These are phyloP conservation scores for Aspergillus novoparasiticus DNA, from an alignment of 2,329 filamentous ascomycete genomes.

Conservation along the genomic window DNA sequence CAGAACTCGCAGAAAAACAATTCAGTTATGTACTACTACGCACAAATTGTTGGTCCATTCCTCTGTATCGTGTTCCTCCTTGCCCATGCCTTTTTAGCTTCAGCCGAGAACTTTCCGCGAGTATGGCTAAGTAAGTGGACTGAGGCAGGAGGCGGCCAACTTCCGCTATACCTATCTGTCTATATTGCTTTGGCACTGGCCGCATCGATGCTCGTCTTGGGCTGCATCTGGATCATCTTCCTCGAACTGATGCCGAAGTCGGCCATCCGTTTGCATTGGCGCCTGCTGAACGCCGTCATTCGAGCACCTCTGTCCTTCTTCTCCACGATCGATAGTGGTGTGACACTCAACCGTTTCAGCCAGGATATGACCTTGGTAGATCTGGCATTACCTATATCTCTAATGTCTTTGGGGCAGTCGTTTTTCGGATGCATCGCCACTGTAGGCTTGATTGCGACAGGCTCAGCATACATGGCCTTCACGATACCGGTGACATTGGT, in stretches of 20 bases:
- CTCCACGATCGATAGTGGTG: conserved; percentile 12
- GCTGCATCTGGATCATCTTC: conserved; percentile 1
- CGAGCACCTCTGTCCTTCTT: conserved; percentile 21
- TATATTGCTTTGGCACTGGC: conserved; percentile 1
- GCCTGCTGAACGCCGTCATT: conserved; percentile 12
- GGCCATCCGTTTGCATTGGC: conserved; percentile 8
- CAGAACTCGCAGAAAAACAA: too few relatives aligned
- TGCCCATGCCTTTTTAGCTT: not conserved
- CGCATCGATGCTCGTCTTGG: not conserved
- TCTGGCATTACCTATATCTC: conserved; percentile 20
- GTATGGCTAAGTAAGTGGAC: conserved; percentile 35
- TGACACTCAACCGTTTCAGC: conserved; percentile 26
- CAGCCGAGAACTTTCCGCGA: conserved; percentile 3
- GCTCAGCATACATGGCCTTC: conserved; percentile 40
- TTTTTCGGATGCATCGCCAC: conserved; percentile 1
- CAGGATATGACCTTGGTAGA: conserved; percentile 31
- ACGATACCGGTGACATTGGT: conserved; percentile 42
- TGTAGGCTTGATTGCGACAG: conserved; percentile 29
- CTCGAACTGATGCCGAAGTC: conserved; percentile 11
- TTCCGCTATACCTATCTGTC: conserved; percentile 1
- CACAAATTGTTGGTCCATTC: not conserved
- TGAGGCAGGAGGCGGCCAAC: not conserved
- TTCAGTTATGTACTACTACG: not conserved
- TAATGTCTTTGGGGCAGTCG: not conserved
- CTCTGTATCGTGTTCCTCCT: not conserved